These are phyloP conservation scores for Raphanus sativus DNA, from an alignment of 345 rosid species.

Conservation along the genomic window DNA sequence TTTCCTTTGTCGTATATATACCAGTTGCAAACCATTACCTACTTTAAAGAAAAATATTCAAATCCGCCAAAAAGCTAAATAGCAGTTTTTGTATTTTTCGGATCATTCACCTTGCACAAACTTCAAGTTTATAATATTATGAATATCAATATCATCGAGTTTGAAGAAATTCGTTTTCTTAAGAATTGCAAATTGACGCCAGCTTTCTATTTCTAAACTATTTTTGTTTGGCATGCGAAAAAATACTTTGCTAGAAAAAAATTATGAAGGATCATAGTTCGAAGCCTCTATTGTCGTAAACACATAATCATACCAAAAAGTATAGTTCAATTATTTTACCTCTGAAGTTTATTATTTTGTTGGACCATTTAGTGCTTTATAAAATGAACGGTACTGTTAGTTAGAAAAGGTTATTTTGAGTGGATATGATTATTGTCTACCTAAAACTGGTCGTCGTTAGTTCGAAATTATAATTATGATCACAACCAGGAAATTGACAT, in stretches of 20 bases:
- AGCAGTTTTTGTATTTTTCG: conserved; percentile 16
- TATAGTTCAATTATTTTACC: neutral
- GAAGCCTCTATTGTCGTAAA: neutral
- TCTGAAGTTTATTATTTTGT: neutral
- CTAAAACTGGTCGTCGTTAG: conserved; percentile 17
- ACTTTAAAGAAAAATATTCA: neutral
- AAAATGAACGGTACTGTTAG: neutral
- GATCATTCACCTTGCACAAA: conserved; percentile 30
- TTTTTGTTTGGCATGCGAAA: neutral
- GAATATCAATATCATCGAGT: neutral
- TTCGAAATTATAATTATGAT: conserved; percentile 1
- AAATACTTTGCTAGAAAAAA: neutral
- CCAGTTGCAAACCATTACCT: conserved; percentile 14
- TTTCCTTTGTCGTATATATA: neutral
- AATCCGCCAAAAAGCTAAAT: conserved; percentile 17
- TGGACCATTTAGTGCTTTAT: conserved; percentile 1
- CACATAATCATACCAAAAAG: neutral
- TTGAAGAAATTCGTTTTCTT: neutral
- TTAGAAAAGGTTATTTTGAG: neutral
- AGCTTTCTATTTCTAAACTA: neutral
- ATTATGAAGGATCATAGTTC: neutral
- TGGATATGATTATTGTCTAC: conserved; percentile 26
- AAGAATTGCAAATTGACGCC: neutral
- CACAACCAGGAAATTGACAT: neutral
- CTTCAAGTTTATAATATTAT: conserved; percentile 4